Percentiles rank a stretch among this genome's conserved stretches.
Conservation (phyloP, 2,329 filamentous ascomycete genomes). For the Fusarium coffeatum region DNA sequence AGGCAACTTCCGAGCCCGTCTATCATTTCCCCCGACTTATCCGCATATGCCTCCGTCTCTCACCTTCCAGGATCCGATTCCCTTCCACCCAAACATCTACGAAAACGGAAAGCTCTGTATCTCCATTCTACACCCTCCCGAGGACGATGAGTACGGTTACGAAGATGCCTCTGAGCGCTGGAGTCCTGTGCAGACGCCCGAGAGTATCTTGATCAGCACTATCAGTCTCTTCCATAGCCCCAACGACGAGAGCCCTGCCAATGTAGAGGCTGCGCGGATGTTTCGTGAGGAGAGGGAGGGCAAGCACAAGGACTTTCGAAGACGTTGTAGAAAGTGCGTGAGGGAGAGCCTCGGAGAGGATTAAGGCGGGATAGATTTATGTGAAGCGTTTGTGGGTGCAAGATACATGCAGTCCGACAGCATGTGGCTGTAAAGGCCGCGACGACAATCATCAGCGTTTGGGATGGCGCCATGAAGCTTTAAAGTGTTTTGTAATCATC, state of each 20-base stretch:
- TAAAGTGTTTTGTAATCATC: constrained; percentile 31
- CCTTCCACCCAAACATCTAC: constrained; percentile 97
- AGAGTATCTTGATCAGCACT: constrained; percentile 91
- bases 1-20: constrained; percentile 88
- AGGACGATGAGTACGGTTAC: constrained; percentile 94
- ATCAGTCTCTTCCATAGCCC: constrained; percentile 93
- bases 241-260: constrained; percentile 95
- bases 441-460: constrained; percentile 30
- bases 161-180: constrained; percentile 91
- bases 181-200: constrained; percentile 93
- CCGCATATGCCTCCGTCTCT: constrained; percentile 89
- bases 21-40: constrained; percentile 87
- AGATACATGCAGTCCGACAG: constrained; percentile 23
- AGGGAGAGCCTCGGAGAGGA: constrained; percentile 84
- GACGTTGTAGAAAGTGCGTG: constrained; percentile 80
- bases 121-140: constrained; percentile 94
- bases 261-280: constrained; percentile 90
- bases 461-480: constrained; percentile 37
- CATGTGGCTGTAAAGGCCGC: constrained; percentile 14
- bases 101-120: constrained; percentile 90
- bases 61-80: constrained; percentile 84
- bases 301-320: constrained; percentile 77
- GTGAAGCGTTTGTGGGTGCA: not conserved
- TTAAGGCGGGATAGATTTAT: constrained; percentile 42
- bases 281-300: constrained; percentile 81